Base-by-base conservation (phyloP, 1,284 basidiomycete species). In the Volvariella volvacea region DNA sequence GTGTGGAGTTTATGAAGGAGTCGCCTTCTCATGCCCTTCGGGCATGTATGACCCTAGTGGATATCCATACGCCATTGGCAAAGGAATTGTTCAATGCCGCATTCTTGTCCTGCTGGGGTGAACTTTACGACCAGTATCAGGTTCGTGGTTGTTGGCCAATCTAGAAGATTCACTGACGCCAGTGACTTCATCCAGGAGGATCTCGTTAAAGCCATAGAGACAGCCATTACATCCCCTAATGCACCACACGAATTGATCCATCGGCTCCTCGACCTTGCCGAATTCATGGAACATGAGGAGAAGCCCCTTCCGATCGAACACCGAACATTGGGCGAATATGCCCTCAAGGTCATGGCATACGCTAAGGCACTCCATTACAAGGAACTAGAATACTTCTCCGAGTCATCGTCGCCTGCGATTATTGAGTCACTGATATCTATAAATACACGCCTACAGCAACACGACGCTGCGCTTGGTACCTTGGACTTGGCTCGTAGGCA, bases 231-330 rank as follows among this genome's bases (percentile, higher is more conserved):
- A 49, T 92, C 73, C 2, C 71, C 76, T 9, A 80, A 75, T 3
- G 83, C 92, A 2, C 92, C 95, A 0, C 78, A 90, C 2, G 94
- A 98, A 45, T 77, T 99, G 22, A 90, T 96, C n/a, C 92, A 97
- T 60, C 82, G 90, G 39, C 72, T 99, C 22, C 78, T 99, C 49
- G 94, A 94, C 62, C 74, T 99, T n/a, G 93, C 94, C 6, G 96
- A 99, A 63, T 99, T 99, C 62, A 97, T 99, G 91, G 96, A 99
- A 65, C 96, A 98, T 57, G 95, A 99, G 63, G 96, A 99, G 63
- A 97, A 97, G 61, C 80, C 91, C 1, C 72, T 99, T 1, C 92
- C 93, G 0, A 97, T 99, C 53, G 92, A 97, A 55, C 87, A 95
- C 52, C 82, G 90, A 42, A 89, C 90, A 10, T 78, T 99, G 3